Percentiles rank a stretch among this genome's conserved stretches.
These are phyloP conservation scores for Ophiorrhiza pumila DNA, from an alignment of 257 asterid species.

Conservation along the genomic window DNA sequence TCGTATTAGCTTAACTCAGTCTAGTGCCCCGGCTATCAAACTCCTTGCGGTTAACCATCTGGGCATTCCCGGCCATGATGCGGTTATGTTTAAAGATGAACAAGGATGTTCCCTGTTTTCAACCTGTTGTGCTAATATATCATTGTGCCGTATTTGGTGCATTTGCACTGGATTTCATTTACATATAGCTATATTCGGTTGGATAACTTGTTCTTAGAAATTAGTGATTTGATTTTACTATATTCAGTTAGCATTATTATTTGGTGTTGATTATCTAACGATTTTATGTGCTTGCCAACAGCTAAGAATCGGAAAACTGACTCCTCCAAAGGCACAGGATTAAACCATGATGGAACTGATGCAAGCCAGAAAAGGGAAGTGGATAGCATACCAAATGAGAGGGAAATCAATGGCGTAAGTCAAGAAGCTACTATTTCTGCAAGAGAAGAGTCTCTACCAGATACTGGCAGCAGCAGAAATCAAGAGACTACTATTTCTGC, in stretches of 20 bases:
- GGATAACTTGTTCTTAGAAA: not conserved
- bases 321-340: slow-evolving; percentile 19
- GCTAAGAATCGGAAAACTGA: slow-evolving; percentile 55
- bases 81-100: not conserved
- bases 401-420: slow-evolving; percentile 32
- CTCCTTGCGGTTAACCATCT: not conserved
- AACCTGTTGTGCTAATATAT: not conserved
- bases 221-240: not conserved
- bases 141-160: not conserved
- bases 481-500: not conserved
- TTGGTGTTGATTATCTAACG: not conserved
- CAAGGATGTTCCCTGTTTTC: not conserved
- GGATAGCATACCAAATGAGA: slow-evolving; percentile 23
- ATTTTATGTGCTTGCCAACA: slow-evolving; percentile 31
- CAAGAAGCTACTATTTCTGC: slow-evolving; percentile 27
- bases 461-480: slow-evolving; percentile 15
- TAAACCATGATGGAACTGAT: slow-evolving; percentile 25
- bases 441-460: slow-evolving; percentile 25
- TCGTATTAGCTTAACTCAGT: not conserved
- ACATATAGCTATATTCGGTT: not conserved
- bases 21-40: not conserved
- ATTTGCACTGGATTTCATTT: not conserved
- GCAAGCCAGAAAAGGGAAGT: slow-evolving; percentile 17
- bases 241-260: not conserved
- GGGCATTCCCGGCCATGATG: not conserved